These are phyloP conservation scores for Rhamnella rubrinervis DNA, from an alignment of 331 rosid species.

Conservation along the genomic window DNA sequence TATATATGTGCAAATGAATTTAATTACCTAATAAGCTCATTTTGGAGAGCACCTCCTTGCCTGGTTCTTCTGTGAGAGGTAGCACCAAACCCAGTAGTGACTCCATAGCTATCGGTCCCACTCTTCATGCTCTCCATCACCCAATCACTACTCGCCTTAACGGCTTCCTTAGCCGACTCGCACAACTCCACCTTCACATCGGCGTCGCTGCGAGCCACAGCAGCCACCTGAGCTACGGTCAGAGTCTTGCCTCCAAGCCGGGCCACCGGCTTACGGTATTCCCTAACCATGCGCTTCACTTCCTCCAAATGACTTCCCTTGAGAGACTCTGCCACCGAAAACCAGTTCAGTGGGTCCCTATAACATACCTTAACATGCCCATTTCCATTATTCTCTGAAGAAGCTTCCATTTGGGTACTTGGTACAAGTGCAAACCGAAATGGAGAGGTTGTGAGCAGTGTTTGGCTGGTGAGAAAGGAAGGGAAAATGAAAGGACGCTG, in stretches of 20 bases:
- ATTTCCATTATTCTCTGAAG: background rate
- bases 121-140: slow-evolving; percentile 32
- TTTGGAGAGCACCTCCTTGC: slow-evolving; percentile 34
- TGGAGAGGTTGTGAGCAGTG: background rate
- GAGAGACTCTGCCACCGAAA: slow-evolving; percentile 24
- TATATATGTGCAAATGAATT: background rate
- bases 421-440: background rate
- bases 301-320: slow-evolving; percentile 36
- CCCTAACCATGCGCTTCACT: slow-evolving; percentile 38
- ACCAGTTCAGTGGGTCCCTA: slow-evolving; percentile 29
- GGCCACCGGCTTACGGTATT: slow-evolving; percentile 23
- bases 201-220: slow-evolving; percentile 11
- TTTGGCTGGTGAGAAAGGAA: background rate
- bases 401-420: too few relatives aligned
- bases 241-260: slow-evolving; percentile 26
- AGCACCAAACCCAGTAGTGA: slow-evolving; percentile 41
- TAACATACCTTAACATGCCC: background rate
- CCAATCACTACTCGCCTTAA: slow-evolving; percentile 38
- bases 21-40: slow-evolving; percentile 36
- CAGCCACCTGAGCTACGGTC: slow-evolving; percentile 35
- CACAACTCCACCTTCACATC: slow-evolving; percentile 22
- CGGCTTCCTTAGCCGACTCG: slow-evolving; percentile 16
- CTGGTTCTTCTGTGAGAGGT: slow-evolving; percentile 34
- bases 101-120: slow-evolving; percentile 35
- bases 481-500: background rate